Conservation (phyloP, 116 monocot genomes). For the Cymodocea nodosa region DNA sequence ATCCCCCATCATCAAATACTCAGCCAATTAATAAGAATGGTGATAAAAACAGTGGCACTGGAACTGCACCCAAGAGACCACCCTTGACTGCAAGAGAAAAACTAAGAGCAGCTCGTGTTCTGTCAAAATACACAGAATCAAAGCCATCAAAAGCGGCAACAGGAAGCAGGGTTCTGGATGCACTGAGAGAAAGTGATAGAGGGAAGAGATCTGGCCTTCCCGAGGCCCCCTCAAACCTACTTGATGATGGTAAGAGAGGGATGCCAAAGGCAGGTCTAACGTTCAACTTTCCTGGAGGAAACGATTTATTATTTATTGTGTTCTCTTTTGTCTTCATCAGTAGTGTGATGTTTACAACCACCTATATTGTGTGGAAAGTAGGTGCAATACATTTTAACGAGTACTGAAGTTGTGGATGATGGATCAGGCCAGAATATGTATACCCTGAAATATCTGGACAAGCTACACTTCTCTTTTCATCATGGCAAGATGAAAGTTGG, state of each 20-base stretch:
- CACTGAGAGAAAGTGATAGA: conserved; percentile 51
- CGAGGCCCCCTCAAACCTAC: conserved; percentile 66
- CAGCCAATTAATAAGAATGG: conserved; percentile 2
- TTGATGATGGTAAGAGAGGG: conserved; percentile 78
- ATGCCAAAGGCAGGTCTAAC: conserved; percentile 42
- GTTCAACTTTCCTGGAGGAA: conserved; percentile 48
- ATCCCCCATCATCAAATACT: conserved; percentile 8
- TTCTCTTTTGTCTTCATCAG: conserved; percentile 73
- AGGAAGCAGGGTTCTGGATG: conserved; percentile 63
- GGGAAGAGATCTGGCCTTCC: conserved; percentile 65
- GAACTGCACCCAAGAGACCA: conserved; percentile 20
- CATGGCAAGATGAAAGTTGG: too few relatives aligned
- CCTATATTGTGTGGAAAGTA: conserved; percentile 82
- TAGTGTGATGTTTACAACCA: conserved; percentile 70
- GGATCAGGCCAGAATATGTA: too few relatives aligned
- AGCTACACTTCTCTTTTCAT: too few relatives aligned
- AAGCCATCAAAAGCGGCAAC: conserved; percentile 27
- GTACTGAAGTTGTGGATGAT: conserved; percentile 17
- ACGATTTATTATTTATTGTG: conserved; percentile 44
- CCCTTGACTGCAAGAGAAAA: conserved; percentile 68
- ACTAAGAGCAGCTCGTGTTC: conserved; percentile 72
- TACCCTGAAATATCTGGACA: too few relatives aligned
- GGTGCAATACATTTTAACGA: conserved; percentile 95
- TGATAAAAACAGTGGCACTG: background rate
- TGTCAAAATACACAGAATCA: conserved; percentile 57